Conservation (phyloP, 257 asterid species). For the Voacanga thouarsii region DNA sequence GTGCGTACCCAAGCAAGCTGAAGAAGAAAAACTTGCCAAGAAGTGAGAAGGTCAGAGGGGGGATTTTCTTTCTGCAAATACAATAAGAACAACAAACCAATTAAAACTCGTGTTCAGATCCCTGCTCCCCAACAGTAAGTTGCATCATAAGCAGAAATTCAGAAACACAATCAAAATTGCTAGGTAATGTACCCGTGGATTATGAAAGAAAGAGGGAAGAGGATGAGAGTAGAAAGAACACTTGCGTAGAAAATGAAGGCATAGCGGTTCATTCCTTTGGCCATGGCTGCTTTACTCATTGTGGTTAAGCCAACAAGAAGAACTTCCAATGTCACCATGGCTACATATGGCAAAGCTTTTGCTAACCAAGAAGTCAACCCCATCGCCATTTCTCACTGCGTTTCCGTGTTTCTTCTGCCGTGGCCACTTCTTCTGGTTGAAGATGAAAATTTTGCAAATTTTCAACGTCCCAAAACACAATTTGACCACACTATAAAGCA, state of each 20-base stretch:
- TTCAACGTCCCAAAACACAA: too few species aligned
- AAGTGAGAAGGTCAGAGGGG: conserved; percentile 20
- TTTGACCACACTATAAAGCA: too few species aligned
- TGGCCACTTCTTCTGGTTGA: too few species aligned
- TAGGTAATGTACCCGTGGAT: background rate
- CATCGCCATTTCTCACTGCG: background rate
- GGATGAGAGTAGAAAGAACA: conserved; percentile 26
- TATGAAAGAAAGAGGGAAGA: conserved; percentile 9
- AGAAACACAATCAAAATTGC: too few species aligned
- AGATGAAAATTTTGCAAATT: too few species aligned
- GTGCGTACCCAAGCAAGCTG: conserved; percentile 32
- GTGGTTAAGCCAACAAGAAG: background rate
- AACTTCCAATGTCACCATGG: background rate
- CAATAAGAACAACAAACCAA: background rate
- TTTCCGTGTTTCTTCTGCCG: too few species aligned
- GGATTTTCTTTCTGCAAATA: conserved; percentile 28
- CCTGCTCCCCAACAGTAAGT: background rate
- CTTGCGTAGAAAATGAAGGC: conserved; percentile 35
- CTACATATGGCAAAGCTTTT: background rate
- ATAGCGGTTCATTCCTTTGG: conserved; percentile 30
- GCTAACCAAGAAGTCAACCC: background rate
- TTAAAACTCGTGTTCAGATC: background rate
- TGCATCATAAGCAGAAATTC: too few species aligned
- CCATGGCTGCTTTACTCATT: conserved; percentile 33
- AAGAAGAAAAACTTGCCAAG: conserved; percentile 27